Conservation (phyloP, 2,329 filamentous ascomycete species). For the Didymella segeticola region DNA sequence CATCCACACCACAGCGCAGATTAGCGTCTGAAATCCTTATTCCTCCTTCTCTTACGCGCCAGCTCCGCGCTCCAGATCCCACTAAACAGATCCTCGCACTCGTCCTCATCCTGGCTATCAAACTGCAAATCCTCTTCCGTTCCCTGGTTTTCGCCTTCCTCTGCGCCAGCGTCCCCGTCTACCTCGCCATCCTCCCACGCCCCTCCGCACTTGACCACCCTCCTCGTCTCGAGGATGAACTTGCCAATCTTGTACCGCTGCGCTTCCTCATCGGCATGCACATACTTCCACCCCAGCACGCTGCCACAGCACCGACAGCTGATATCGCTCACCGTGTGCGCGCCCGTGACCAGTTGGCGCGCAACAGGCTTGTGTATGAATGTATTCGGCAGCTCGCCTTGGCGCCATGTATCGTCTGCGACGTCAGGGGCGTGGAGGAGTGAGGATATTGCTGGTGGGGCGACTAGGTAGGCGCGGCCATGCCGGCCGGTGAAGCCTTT, state of each 20-base stretch:
- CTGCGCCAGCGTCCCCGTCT: conserved; percentile 17
- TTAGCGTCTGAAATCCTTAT: conserved; percentile 1
- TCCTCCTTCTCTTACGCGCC: conserved; percentile 52
- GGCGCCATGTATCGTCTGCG: conserved; percentile 19
- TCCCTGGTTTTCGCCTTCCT: conserved; percentile 22
- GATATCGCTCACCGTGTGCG: conserved; percentile 68
- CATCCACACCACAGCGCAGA: background rate
- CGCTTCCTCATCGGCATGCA: conserved; percentile 65
- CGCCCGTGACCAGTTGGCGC: conserved; percentile 67
- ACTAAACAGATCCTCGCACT: conserved; percentile 70
- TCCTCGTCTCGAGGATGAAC: conserved; percentile 68
- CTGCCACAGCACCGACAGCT: conserved; percentile 63
- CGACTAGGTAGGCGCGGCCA: conserved; percentile 69
- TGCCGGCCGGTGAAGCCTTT: conserved; percentile 71
- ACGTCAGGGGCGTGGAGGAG: conserved; percentile 29
- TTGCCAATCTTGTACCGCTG: conserved; percentile 72
- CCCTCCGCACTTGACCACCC: conserved; percentile 54
- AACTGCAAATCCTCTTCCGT: conserved; percentile 59
- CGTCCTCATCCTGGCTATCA: conserved; percentile 70
- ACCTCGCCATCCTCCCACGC: conserved; percentile 57
- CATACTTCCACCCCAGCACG: conserved; percentile 70
- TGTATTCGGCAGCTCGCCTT: conserved; percentile 63
- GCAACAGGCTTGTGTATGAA: conserved; percentile 62
- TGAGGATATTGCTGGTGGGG: conserved; percentile 48
- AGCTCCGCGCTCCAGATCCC: conserved; percentile 66